These are phyloP conservation scores for Zizania palustris DNA, from an alignment of 202 grass and related monocot genomes.

Conservation along the genomic window DNA sequence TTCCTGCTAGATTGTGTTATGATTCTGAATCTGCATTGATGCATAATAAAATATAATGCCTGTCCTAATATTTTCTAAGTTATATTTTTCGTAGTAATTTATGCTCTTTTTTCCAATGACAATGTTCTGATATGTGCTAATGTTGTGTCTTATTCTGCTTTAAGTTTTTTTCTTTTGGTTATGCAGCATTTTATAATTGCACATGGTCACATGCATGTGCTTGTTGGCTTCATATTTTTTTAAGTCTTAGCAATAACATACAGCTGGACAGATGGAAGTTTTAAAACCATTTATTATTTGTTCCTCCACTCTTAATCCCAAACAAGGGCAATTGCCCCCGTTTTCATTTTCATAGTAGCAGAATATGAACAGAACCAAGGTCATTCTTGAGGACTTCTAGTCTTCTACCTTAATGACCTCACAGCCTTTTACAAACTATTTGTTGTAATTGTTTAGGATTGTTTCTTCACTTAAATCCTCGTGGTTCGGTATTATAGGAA, in stretches of 20 bases:
- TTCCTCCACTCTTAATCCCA: too few relatives aligned
- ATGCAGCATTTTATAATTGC: background rate
- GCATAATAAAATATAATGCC: slow-evolving; percentile 8
- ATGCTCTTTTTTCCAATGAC: background rate
- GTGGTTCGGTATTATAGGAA: slow-evolving; percentile 34
- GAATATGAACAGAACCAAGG: background rate
- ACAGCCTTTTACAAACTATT: background rate
- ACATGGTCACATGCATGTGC: background rate
- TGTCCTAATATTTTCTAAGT: background rate
- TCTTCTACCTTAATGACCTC: background rate
- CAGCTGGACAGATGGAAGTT: background rate
- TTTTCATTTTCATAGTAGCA: background rate
- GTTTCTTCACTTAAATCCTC: background rate
- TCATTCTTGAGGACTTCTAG: background rate
- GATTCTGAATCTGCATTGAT: background rate
- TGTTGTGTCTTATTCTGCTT: background rate
- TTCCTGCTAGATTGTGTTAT: background rate
- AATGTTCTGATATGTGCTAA: background rate
- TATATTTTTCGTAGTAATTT: slow-evolving; percentile 11
- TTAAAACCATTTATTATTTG: background rate
- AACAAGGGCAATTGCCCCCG: background rate
- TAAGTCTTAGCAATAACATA: background rate
- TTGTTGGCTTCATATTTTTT: background rate
- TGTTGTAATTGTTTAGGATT: slow-evolving; percentile 1
- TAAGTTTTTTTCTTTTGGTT: background rate